Conservation (phyloP, 805 yeast species). For the Nakazawaea ishiwadae region DNA sequence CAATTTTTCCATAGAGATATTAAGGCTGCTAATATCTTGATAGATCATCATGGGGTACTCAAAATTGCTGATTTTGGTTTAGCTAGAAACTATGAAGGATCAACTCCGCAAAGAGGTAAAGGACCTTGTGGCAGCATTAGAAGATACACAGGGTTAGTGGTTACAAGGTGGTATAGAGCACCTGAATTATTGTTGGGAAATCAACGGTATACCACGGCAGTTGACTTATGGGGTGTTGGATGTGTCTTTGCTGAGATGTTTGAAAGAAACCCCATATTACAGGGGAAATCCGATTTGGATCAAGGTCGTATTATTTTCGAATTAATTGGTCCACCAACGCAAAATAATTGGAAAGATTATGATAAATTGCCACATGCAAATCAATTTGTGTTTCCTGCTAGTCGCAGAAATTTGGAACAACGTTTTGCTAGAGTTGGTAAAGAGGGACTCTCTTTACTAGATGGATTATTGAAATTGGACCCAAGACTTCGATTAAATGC, state of each 20-base stretch:
- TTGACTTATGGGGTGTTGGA: constrained; percentile 97
- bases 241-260: constrained; percentile 93
- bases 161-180: constrained; percentile 96
- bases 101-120: constrained; percentile 19
- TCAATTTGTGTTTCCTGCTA: constrained; percentile 26
- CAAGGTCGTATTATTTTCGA: constrained; percentile 81
- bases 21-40: constrained; percentile 90
- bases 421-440: constrained; percentile 43
- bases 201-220: constrained; percentile 83
- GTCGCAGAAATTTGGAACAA: constrained; percentile 38
- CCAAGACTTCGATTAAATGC: constrained; percentile 79
- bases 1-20: constrained; percentile 81
- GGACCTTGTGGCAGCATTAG: constrained; percentile 51
- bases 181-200: constrained; percentile 91
- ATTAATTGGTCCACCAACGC: constrained; percentile 75
- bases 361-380: constrained; percentile 52
- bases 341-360: constrained; percentile 57
- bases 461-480: constrained; percentile 60
- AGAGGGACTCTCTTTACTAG: constrained; percentile 50
- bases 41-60: constrained; percentile 70
- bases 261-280: constrained; percentile 74
- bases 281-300: constrained; percentile 81
- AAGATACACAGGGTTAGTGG: constrained; percentile 64
- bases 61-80: constrained; percentile 96
- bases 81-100: constrained; percentile 58